These are phyloP conservation scores for Arthrobotrys megalospora DNA, from an alignment of 2,329 filamentous ascomycete genomes.

Conservation along the genomic window DNA sequence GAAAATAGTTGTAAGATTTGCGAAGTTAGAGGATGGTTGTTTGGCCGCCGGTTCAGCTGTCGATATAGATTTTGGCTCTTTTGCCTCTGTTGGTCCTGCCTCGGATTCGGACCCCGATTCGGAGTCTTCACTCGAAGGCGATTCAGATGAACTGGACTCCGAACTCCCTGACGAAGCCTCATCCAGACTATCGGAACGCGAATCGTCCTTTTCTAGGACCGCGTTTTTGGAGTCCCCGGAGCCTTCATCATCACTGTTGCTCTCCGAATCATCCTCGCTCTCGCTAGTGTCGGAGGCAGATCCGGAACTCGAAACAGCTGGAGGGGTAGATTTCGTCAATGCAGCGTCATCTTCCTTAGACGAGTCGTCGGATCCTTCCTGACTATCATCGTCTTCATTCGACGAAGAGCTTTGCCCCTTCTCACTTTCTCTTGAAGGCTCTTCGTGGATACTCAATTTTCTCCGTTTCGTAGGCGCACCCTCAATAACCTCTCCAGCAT, in stretches of 20 bases:
- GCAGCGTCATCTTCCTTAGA: background rate
- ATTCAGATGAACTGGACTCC: constrained; percentile 27
- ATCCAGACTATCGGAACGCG: constrained; percentile 4
- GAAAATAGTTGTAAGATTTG: constrained; percentile 56
- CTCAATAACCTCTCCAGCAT: constrained; percentile 82
- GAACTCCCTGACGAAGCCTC: constrained; percentile 15
- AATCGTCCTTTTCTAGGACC: background rate
- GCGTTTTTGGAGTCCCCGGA: background rate
- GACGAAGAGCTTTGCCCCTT: constrained; percentile 64
- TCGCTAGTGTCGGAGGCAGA: constrained; percentile 26
- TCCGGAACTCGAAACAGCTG: background rate
- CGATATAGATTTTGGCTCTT: background rate
- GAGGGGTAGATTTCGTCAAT: background rate
- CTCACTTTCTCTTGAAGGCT: constrained; percentile 62
- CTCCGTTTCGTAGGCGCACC: constrained; percentile 68
- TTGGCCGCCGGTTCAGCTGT: background rate
- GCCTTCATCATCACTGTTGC: constrained; percentile 22
- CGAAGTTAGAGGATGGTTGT: constrained; percentile 46
- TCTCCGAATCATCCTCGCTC: constrained; percentile 32
- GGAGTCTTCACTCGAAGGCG: constrained; percentile 23
- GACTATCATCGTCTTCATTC: constrained; percentile 17
- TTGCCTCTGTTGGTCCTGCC: background rate
- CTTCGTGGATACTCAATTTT: constrained; percentile 61
- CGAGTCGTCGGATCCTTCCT: background rate
- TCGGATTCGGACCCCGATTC: constrained; percentile 17